Conservation (phyloP, 2,329 filamentous ascomycete genomes). For the Xylariaceae sp. region DNA sequence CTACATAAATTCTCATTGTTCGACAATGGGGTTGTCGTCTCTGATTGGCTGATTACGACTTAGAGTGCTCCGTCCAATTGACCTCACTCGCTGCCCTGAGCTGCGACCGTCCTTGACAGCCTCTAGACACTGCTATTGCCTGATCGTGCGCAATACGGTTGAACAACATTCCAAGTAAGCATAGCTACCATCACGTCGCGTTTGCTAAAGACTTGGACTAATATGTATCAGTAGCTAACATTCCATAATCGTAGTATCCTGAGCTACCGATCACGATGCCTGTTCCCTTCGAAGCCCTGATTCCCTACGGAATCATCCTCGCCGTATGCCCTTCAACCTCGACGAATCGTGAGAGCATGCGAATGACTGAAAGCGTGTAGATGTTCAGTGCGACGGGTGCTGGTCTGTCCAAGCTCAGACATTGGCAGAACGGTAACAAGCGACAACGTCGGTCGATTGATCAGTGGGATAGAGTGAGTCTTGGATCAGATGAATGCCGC, state of each 20-base stretch:
- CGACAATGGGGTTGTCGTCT: background rate
- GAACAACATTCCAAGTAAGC: slow-evolving; percentile 2
- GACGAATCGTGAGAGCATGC: slow-evolving; percentile 2
- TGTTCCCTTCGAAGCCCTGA: slow-evolving; percentile 58
- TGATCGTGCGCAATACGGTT: background rate
- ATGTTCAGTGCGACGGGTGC: slow-evolving; percentile 60
- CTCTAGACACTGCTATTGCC: slow-evolving; percentile 2
- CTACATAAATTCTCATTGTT: background rate
- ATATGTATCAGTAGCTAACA: slow-evolving; percentile 1
- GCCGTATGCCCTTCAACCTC: slow-evolving; percentile 41
- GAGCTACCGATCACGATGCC: slow-evolving; percentile 44
- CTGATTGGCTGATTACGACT: slow-evolving; percentile 2
- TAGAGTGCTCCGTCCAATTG: slow-evolving; percentile 5
- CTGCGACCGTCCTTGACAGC: background rate
- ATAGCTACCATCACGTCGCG: background rate
- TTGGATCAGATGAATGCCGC: background rate
- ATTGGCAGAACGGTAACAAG: slow-evolving; percentile 57
- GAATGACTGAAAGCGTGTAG: slow-evolving; percentile 35
- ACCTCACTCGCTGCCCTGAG: background rate
- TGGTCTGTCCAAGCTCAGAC: slow-evolving; percentile 52
- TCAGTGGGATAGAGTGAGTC: slow-evolving; percentile 56
- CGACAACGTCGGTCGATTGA: slow-evolving; percentile 55
- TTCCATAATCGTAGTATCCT: slow-evolving; percentile 2
- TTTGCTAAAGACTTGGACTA: background rate
- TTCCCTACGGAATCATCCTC: slow-evolving; percentile 61